These are phyloP conservation scores for Aspergillus piperis DNA, from an alignment of 2,329 filamentous ascomycete genomes.

Conservation along the genomic window DNA sequence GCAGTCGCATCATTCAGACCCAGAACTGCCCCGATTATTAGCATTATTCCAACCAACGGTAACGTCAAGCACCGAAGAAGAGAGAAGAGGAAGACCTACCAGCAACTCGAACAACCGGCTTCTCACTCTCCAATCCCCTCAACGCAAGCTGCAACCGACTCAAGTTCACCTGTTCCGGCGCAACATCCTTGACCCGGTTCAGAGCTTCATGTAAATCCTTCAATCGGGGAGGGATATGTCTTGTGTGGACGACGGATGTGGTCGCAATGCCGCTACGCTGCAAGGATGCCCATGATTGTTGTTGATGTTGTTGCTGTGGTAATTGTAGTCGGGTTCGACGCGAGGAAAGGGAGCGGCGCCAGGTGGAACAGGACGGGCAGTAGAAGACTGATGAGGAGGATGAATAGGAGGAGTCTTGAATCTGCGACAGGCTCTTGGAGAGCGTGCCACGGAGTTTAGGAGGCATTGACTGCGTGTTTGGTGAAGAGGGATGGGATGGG, in stretches of 20 bases:
- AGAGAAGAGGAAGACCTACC: slow-evolving; percentile 37
- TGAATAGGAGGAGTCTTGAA: slow-evolving; percentile 26
- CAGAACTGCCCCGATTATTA: slow-evolving; percentile 43
- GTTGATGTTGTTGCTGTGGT: slow-evolving; percentile 11
- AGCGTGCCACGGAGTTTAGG: slow-evolving; percentile 41
- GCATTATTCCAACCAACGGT: neutral
- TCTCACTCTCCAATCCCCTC: slow-evolving; percentile 57
- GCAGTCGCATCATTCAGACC: slow-evolving; percentile 52
- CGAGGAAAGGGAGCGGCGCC: slow-evolving; percentile 36
- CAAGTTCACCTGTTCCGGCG: slow-evolving; percentile 59
- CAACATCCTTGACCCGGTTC: slow-evolving; percentile 52
- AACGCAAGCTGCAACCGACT: slow-evolving; percentile 62
- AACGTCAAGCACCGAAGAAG: too few species aligned
- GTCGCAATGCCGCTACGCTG: slow-evolving; percentile 24
- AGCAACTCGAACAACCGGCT: slow-evolving; percentile 58
- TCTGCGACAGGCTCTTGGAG: slow-evolving; percentile 35
- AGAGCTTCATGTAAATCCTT: slow-evolving; percentile 57
- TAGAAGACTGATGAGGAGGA: slow-evolving; percentile 36
- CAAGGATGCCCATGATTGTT: slow-evolving; percentile 8
- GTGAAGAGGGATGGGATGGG: slow-evolving; percentile 12
- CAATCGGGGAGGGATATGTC: slow-evolving; percentile 54
- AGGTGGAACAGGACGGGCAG: slow-evolving; percentile 46
- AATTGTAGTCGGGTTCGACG: slow-evolving; percentile 17
- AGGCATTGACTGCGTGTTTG: slow-evolving; percentile 36
- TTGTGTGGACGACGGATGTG: slow-evolving; percentile 55